A percentile compares a stretch with the other conserved stretches of the same genome.
Evolutionary conservation across 78 protist genomes (phyloP).

Genomic region (Monosiga brevicollis): DNA sequence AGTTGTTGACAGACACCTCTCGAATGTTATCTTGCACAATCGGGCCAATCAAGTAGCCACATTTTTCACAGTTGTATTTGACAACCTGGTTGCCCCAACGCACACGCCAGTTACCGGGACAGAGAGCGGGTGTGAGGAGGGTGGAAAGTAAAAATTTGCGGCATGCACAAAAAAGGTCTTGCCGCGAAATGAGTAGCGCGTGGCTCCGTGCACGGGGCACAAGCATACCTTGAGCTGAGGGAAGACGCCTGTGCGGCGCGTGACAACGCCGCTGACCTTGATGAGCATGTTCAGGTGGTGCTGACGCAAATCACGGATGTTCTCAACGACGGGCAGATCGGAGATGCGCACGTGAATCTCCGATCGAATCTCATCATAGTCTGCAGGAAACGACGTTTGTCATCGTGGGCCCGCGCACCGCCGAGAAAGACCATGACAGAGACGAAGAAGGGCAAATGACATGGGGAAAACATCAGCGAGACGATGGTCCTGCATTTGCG

Average conservation of each 20-base stretch:
- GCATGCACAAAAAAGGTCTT: background rate
- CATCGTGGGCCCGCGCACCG: no score
- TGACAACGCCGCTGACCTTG: slow-evolving; percentile 89
- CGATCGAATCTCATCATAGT: slow-evolving; percentile 33
- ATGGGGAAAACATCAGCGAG: no score
- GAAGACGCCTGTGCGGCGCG: slow-evolving; percentile 86
- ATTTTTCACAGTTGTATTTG: slow-evolving; percentile 71
- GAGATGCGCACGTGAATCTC: slow-evolving; percentile 83
- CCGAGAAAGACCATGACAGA: no score
- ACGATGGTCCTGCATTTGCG: no score
- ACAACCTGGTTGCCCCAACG: background rate
- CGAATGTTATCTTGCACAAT: slow-evolving; percentile 8
- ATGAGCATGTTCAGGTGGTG: slow-evolving; percentile 75
- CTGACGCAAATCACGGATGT: slow-evolving; percentile 83
- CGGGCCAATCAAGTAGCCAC: slow-evolving; percentile 70
- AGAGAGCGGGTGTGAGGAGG: no score
- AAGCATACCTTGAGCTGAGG: slow-evolving; percentile 75
- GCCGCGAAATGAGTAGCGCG: background rate
- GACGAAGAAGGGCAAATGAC: no score
- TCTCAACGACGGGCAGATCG: slow-evolving; percentile 74
- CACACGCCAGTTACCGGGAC: no score
- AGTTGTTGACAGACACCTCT: slow-evolving; percentile 7
- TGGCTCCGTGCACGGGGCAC: background rate
- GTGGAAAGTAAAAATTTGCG: no score
- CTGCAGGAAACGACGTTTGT: no score